Evolutionary conservation across 208 protist genomes (phyloP).

Genomic region (Leishmania tarentolae): DNA sequence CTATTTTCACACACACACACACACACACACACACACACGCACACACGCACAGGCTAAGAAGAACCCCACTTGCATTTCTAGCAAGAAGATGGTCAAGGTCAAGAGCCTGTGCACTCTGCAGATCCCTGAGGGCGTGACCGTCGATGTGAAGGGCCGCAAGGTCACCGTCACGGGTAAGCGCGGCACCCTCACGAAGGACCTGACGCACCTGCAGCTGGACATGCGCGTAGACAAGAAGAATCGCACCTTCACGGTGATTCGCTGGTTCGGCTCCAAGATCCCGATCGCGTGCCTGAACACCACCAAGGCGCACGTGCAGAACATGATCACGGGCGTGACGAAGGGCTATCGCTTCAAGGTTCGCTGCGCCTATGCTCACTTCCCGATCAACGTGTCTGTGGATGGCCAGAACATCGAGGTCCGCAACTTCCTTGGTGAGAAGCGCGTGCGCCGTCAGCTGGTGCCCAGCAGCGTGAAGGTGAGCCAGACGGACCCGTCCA

Average conservation of each 20-base stretch:
- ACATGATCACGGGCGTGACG: slow-evolving; percentile 99
- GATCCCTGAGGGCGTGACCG: slow-evolving; percentile 74
- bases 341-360: slow-evolving; percentile 99
- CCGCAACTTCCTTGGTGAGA: slow-evolving; percentile 99
- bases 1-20: not conserved
- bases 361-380: slow-evolving; percentile 99
- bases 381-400: slow-evolving; percentile 98
- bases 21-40: not conserved
- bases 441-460: slow-evolving; percentile 91
- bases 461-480: slow-evolving; percentile 93
- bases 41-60: not conserved
- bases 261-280: slow-evolving; percentile 97
- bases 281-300: slow-evolving; percentile 96
- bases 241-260: slow-evolving; percentile 78
- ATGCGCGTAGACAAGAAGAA: slow-evolving; percentile 75
- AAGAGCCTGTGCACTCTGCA: slow-evolving; percentile 61
- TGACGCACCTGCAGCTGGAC: slow-evolving; percentile 95
- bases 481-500: slow-evolving; percentile 71
- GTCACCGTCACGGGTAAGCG: slow-evolving; percentile 96
- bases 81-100: slow-evolving; percentile 86
- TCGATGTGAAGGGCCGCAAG: slow-evolving; percentile 69
- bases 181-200: slow-evolving; percentile 93
- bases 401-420: slow-evolving; percentile 96
- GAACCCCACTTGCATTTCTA: not conserved
- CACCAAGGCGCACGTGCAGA: slow-evolving; percentile 95